A percentile compares a stretch with the other conserved stretches of the same genome.
Conservation (phyloP, 2,329 filamentous ascomycete species). For the Diplodia intermedia region DNA sequence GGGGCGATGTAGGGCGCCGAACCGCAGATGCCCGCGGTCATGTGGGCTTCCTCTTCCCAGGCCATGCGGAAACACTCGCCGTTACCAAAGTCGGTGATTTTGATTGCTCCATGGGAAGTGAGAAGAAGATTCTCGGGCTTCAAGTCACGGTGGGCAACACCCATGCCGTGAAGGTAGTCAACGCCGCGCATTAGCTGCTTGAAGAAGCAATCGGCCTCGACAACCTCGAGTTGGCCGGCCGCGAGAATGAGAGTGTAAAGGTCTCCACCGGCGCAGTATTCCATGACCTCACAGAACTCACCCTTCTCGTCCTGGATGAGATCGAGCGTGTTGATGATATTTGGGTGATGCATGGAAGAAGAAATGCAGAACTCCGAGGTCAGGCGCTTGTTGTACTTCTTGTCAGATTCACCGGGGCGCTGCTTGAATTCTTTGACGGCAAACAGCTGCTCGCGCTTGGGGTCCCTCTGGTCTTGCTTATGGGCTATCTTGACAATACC, state of each 20-base stretch:
- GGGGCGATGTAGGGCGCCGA: constrained; percentile 97
- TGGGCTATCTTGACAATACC: constrained; percentile 97
- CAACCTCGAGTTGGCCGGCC: constrained; percentile 87
- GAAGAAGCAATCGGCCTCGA: constrained; percentile 97
- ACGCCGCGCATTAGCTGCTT: constrained; percentile 99
- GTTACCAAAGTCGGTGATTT: constrained; percentile 98
- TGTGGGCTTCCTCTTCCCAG: constrained; percentile 97
- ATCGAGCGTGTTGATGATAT: constrained; percentile 97
- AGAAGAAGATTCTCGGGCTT: constrained; percentile 97
- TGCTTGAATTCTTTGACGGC: constrained; percentile 98
- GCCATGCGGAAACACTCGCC: constrained; percentile 99
- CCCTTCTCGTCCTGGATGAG: constrained; percentile 95
- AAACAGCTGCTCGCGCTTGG: constrained; percentile 83
- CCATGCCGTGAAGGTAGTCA: constrained; percentile 99
- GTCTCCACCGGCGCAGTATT: constrained; percentile 96
- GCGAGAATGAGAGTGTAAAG: constrained; percentile 92
- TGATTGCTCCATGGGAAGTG: constrained; percentile 89
- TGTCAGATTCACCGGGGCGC: constrained; percentile 89
- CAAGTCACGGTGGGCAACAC: constrained; percentile 92
- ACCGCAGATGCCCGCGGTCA: constrained; percentile 96
- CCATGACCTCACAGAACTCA: constrained; percentile 99
- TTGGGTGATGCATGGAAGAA: constrained; percentile 92
- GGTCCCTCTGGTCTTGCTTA: constrained; percentile 84
- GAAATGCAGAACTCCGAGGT: constrained; percentile 99
- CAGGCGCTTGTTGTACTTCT: constrained; percentile 96